Evolutionary conservation across 2,329 filamentous ascomycete genomes (phyloP), one percentile per base, ranked within the genome.

Genomic region (Fusarium illudens): DNA sequence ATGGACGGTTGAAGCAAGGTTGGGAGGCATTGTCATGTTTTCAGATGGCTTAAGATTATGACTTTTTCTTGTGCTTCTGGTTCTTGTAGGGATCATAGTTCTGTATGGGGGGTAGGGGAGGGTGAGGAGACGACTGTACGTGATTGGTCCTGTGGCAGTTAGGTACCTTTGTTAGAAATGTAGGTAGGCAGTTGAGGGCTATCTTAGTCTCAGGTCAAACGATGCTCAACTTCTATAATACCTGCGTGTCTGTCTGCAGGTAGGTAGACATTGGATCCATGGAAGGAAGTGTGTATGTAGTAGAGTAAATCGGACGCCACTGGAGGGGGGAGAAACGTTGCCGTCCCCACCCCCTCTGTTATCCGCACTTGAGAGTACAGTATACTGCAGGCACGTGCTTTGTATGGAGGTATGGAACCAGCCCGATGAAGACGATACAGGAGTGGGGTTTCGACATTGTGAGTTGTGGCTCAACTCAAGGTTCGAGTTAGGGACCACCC

Each of bases 1-100:
- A 34, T 51, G 54, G 57, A n/a, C n/a, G n/a, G 42, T 57, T 57
- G 37, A 69, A 60, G 59, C 63, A 42, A 53, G 55, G 56, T 46
- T 64, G 68, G 71, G 71, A 44, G 71, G 64, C 58, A 71, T 20
- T 58, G 48, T 62, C 64, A 46, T 66, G 60, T 64, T 62, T 60
- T 65, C 60, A 64, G 64, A 58, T 68, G 69, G 56, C 51, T 70
- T 58, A 70, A 65, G 67, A 68, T 65, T 60, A 71, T 56, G 67
- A 71, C 58, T 52, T 50, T 64, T 64, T 60, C 54, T 57, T 62
- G 46, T 52, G 44, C 52, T 54, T 19, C 19, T 33, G 34, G 22
- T 58, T 37, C 20, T 34, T 37, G 50, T 54, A 37, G 48, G 57
- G 52, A 55, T 39, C 46, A 32, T 19, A 33, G 36, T 33, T 49